These are phyloP conservation scores for Toxicodendron radicans DNA, from an alignment of 345 rosid species.

Conservation along the genomic window DNA sequence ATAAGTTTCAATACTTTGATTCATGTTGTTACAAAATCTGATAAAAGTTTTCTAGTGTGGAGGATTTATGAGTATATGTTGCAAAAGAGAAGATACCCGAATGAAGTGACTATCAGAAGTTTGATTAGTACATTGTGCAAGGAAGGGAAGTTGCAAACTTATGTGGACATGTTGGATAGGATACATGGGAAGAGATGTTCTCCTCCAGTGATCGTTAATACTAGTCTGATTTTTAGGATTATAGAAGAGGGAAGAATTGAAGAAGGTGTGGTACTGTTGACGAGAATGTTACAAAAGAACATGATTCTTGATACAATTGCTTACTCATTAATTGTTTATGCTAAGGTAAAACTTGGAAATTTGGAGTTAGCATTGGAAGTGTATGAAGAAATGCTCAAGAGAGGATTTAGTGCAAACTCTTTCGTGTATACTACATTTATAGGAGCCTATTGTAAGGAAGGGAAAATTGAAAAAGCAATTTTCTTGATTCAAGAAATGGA, in stretches of 20 bases:
- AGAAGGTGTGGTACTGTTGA: conserved; percentile 51
- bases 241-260: conserved; percentile 54
- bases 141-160: conserved; percentile 57
- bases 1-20: conserved; percentile 56
- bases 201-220: conserved; percentile 61
- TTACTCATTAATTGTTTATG: conserved; percentile 56
- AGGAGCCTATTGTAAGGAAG: conserved; percentile 41
- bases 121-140: conserved; percentile 70
- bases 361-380: conserved; percentile 49
- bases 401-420: conserved; percentile 61
- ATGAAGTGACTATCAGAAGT: conserved; percentile 40
- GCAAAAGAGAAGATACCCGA: conserved; percentile 48
- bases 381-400: conserved; percentile 65
- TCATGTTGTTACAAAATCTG: conserved; percentile 58
- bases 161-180: conserved; percentile 55
- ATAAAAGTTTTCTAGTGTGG: conserved; percentile 54
- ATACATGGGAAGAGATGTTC: conserved; percentile 69
- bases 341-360: conserved; percentile 44
- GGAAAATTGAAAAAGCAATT: conserved; percentile 48
- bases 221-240: conserved; percentile 51
- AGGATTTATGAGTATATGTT: conserved; percentile 66
- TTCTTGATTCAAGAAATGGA: conserved; percentile 56
- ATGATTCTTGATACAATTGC: conserved; percentile 69
- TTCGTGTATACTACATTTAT: conserved; percentile 60
- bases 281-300: conserved; percentile 66